Base-by-base conservation (phyloP, 208 protist species). In the Lotmaria passim region DNA sequence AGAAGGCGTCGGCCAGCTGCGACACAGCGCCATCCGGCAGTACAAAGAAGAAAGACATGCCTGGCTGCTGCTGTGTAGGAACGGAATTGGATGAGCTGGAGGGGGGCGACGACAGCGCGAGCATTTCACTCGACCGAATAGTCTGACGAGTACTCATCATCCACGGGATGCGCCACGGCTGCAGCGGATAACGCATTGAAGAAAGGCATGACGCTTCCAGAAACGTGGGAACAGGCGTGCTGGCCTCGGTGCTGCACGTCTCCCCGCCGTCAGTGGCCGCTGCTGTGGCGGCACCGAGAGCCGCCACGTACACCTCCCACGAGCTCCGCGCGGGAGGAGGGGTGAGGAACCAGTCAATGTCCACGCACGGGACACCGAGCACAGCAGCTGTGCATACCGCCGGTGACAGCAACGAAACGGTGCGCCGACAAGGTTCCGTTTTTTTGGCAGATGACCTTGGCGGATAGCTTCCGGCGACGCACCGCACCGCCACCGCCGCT, bases 321-420 rank as follows among this genome's bases (percentile, higher is more conserved):
- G 52, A 21, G 17, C 5, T 4, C 7, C 19, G 3, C 31, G 7
- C 14, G 2, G 4, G 48, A n/a, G 41, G 17, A 5, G 66, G 46
- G n/a, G n/a, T n/a, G 17, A 26, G 2, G 15, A 73, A 34, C 36
- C 48, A 61, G 0, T 26, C 26, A 23, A 67, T 53, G 38, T 76
- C 70, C 7, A 76, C 1, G 24, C 70, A 76, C 38, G 70, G 70
- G 1, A 76, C 70, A 33, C 61, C 46, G 17, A 76, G 33, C 28
- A 76, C 52, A 17, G 66, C 51, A 3, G 70, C 61, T 14, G 62
- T 76, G 34, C 70, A 76, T 28, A 51, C 70, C 4, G 63, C 46
- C 5, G 70, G 70, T 17, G 62, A 69, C 6, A 70, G 62, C 14
- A n/a, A 3, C 38, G 17, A 8, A 12, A 50, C 8, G 12, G 7